Evolutionary conservation across 306 rosid species (phyloP).

Genomic region (Fragaria iinumae): DNA sequence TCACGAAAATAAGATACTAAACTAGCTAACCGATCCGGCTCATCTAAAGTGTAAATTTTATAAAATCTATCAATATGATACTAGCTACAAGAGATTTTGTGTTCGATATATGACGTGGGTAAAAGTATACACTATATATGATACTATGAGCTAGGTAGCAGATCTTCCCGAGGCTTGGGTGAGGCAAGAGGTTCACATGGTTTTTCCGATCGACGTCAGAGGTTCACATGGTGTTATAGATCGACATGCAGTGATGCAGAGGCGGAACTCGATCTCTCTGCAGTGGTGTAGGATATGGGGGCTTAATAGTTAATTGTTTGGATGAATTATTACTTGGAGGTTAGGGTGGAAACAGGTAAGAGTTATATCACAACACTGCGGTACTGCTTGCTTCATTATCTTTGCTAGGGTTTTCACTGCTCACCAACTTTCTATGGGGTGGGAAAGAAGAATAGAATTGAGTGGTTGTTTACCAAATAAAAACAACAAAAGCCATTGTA

Average conservation of each 20-base stretch:
- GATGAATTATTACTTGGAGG: background rate
- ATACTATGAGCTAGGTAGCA: background rate
- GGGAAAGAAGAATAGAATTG: background rate
- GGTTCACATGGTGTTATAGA: background rate
- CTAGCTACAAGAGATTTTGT: too few relatives aligned
- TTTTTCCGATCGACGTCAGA: background rate
- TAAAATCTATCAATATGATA: too few relatives aligned
- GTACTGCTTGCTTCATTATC: background rate
- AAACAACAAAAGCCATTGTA: background rate
- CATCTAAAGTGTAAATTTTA: too few relatives aligned
- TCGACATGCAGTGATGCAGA: background rate
- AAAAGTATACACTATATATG: background rate
- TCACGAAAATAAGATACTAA: background rate
- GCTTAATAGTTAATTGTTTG: background rate
- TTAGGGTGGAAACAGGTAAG: background rate
- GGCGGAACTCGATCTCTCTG: background rate
- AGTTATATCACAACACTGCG: background rate
- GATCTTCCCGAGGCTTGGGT: background rate
- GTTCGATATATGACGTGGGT: too few relatives aligned
- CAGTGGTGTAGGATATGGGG: background rate
- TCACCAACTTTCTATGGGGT: background rate
- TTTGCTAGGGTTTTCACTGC: background rate
- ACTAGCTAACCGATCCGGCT: too few relatives aligned
- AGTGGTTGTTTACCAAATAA: conserved; percentile 4
- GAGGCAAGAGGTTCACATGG: conserved; percentile 1